Base-by-base conservation (phyloP, 2,329 filamentous ascomycete genomes). In the Apiospora arundinis region DNA sequence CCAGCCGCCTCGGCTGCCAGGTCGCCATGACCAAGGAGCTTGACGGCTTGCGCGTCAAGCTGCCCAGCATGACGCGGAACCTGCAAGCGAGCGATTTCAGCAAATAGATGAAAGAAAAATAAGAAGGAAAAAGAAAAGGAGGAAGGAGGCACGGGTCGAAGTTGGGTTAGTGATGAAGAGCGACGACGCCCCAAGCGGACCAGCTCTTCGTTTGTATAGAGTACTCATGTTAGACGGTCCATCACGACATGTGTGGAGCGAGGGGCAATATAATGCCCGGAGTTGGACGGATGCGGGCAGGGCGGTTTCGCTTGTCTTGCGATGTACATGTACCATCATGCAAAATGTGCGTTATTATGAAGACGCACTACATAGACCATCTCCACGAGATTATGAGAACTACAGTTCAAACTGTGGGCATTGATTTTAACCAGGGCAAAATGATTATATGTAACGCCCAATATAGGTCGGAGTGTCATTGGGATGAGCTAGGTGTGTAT, bases 21-120 rank as follows among this genome's bases (percentile, higher is more conserved):
- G 93, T 99, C 37, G 87, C 90, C 80, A 98, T 99, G 95, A 92
- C 86, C 72, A 95, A 94, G 82, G 94, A 97, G 76, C 83, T 98
- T 74, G 93, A 98, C 80, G 96, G 96, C 0, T 74, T 99, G 77
- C 90, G 91, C 65, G 94, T 99, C 44, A 93, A 90, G 81, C 83
- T 99, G 78, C 96, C 96, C 16, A 91, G 91, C 48, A 98, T 98
- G 95, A 98, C 96, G 75, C 89, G 96, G 81, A 99, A 99, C 80
- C 79, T 99, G 83, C 96, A 99, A 84, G 94, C 94, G 18, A 97
- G 94, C 82, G 96, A 99, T 83, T 99, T 99, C 3, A 46, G 68
- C 66, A 74, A 71, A 72, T 74, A 69, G 48, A 16, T 4, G 3
- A 16, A 16, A 32, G 67, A 12, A 40, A 11, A 8, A 63, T 3